A percentile compares a stretch with the other conserved stretches of the same genome.
Evolutionary conservation across 2,329 filamentous ascomycete species (phyloP).

Genomic region (Helicocarpus griseus): DNA sequence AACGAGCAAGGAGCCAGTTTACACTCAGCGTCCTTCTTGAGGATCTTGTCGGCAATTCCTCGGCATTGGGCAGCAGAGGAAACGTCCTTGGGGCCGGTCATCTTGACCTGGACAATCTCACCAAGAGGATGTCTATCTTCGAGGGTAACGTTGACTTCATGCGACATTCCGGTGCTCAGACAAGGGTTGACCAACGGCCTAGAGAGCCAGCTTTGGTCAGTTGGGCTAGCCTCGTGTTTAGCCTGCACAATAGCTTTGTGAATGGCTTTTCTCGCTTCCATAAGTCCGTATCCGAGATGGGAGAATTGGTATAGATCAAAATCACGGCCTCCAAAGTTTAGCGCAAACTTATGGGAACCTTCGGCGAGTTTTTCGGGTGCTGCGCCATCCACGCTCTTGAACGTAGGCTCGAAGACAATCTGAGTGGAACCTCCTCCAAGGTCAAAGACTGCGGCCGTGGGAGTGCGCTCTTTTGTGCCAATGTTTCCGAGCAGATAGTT

Average conservation of each 20-base stretch:
- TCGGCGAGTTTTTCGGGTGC: constrained; percentile 77
- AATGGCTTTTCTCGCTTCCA: constrained; percentile 83
- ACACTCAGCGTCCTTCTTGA: constrained; percentile 79
- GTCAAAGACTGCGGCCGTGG: constrained; percentile 91
- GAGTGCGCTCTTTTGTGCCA: constrained; percentile 77
- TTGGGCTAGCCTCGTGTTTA: constrained; percentile 53
- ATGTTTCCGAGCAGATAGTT: constrained; percentile 99
- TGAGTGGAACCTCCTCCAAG: constrained; percentile 95
- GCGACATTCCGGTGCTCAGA: constrained; percentile 69
- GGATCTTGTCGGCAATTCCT: constrained; percentile 76
- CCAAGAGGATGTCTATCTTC: constrained; percentile 57
- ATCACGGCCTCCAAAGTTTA: constrained; percentile 79
- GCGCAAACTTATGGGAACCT: constrained; percentile 91
- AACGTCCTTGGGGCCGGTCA: constrained; percentile 65
- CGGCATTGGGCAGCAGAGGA: constrained; percentile 80
- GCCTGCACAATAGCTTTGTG: constrained; percentile 67
- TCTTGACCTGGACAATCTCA: constrained; percentile 60
- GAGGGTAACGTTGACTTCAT: constrained; percentile 63
- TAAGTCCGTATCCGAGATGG: constrained; percentile 91
- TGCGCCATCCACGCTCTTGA: constrained; percentile 63
- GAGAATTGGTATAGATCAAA: constrained; percentile 97
- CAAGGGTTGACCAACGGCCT: constrained; percentile 73
- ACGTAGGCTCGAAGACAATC: constrained; percentile 96
- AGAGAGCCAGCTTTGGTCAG: constrained; percentile 57
- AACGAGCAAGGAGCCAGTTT: constrained; percentile 88